phyloP scores from a whole-genome alignment of 2,329 filamentous ascomycete genomes.

The Aspergillus ibericus region DNA sequence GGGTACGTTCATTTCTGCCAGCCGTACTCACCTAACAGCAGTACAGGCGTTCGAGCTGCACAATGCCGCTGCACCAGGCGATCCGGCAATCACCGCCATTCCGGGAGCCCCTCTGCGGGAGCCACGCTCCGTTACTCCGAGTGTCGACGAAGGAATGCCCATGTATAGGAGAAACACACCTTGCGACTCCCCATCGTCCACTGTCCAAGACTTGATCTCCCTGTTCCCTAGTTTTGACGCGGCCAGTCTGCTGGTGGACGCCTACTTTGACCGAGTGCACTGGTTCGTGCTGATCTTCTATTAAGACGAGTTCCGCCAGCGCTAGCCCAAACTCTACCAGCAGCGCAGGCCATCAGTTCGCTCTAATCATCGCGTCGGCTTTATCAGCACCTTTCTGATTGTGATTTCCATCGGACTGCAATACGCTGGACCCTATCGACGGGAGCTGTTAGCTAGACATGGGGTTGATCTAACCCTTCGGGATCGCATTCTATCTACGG shows the following conservation, averaged over 20 bases:
- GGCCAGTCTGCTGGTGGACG: conserved; percentile 32
- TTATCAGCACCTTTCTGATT: conserved; percentile 24
- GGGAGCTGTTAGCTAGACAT: conserved; percentile 1
- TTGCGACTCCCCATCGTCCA: background rate
- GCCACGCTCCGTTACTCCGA: background rate
- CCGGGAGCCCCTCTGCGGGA: conserved; percentile 11
- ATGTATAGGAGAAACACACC: background rate
- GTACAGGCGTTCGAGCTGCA: conserved; percentile 19
- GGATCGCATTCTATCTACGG: conserved; percentile 16
- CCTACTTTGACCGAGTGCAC: conserved; percentile 42
- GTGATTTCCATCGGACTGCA: conserved; percentile 26
- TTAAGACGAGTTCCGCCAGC: conserved; percentile 32
- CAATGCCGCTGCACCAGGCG: conserved; percentile 9
- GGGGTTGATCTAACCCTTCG: conserved; percentile 9
- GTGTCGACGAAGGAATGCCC: background rate
- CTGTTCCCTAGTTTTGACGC: conserved; percentile 25
- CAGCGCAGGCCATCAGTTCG: background rate
- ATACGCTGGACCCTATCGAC: conserved; percentile 20
- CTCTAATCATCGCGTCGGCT: background rate
- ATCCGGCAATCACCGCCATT: conserved; percentile 14
- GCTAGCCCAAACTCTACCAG: conserved; percentile 21
- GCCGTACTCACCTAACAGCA: background rate
- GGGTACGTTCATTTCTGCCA: conserved; percentile 4
- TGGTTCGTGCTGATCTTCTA: conserved; percentile 44
- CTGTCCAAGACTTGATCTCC: conserved; percentile 10